Base-by-base conservation (phyloP, 305 asterid species). In the Fraxinus velutina region DNA sequence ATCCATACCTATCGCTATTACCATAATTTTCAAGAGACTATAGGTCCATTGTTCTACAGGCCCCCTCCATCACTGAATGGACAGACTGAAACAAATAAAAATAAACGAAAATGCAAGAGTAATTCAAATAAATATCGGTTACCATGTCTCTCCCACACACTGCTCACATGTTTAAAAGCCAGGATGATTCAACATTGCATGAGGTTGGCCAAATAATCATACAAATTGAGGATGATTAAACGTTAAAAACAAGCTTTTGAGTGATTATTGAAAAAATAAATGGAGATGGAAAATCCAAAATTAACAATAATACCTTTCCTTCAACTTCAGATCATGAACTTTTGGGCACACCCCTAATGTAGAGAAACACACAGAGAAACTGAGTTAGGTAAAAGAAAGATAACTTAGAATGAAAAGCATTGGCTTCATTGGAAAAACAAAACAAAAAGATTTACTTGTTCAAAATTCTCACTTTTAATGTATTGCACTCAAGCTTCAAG, bases 291-390 rank as follows among this genome's bases (percentile, higher is more conserved):
- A 57, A 50, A 57, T 17, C 27, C 68, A 57, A 62, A 62, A 6
- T 62, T 9, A 60, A 60, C 71, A 7, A 60, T 57, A 57, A 83
- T 92, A 96, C 99, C 98, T 92, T 88, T 96, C 99, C 84, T 96
- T 96, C 90, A 96, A 85, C 93, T 96, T 96, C 22, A 84, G 92
- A 86, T 96, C 99, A 81, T 96, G 99, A 88, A 94, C 88, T 85
- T 93, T 96, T 0, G 94, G 92, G 92, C 99, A 96, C 15, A 84
- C 90, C 42, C 99, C 99, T 96, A 90, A 82, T 33, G 77, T 64
- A 88, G 82, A 76, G 75, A 79, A 7, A 76, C 27, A 81, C 9
- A 70, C 73, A 74, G 76, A 10, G 72, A 83, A 62, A 22, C 72
- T 1, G 6, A 62, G 72, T 62, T 62, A 62, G 33, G 72, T 62